Conservation (phyloP, 306 rosid species). For the Cucurbita moschata region DNA sequence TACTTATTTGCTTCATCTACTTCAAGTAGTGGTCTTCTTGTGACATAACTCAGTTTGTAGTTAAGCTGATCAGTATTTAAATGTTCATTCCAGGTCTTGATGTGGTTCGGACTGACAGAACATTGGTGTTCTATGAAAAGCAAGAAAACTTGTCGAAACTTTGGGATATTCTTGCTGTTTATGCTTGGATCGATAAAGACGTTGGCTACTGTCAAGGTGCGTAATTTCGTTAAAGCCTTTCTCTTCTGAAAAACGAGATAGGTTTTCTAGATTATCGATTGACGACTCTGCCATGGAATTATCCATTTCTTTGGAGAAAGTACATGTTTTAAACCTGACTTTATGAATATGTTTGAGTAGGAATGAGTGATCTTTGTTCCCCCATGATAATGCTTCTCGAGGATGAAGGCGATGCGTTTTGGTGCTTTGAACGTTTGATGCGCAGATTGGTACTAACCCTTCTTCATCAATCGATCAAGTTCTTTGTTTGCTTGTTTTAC, state of each 20-base stretch:
- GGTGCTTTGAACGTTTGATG: constrained; percentile 99
- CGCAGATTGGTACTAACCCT: constrained; percentile 69
- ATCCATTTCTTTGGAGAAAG: constrained; percentile 8
- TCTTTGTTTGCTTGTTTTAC: not conserved
- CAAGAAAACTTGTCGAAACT: constrained; percentile 77
- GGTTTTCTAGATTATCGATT: not conserved
- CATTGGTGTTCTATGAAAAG: constrained; percentile 89
- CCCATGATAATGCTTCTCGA: constrained; percentile 95
- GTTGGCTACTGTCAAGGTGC: constrained; percentile 96
- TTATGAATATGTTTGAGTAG: constrained; percentile 33
- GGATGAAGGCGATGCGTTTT: constrained; percentile 96
- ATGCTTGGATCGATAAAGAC: constrained; percentile 91
- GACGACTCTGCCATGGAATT: not conserved
- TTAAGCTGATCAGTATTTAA: not conserved
- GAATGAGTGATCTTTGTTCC: constrained; percentile 98
- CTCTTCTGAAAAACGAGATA: not conserved
- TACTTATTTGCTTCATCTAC: not conserved
- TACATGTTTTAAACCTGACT: constrained; percentile 14
- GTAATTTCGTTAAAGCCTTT: constrained; percentile 8
- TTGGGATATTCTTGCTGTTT: constrained; percentile 94
- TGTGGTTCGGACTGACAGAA: constrained; percentile 91
- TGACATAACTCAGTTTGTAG: not conserved
- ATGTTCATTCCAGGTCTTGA: constrained; percentile 68
- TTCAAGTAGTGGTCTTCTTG: not conserved
- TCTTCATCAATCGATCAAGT: not conserved